Conservation (phyloP, 768 basidiomycete genomes). For the Mrakia gelida region DNA sequence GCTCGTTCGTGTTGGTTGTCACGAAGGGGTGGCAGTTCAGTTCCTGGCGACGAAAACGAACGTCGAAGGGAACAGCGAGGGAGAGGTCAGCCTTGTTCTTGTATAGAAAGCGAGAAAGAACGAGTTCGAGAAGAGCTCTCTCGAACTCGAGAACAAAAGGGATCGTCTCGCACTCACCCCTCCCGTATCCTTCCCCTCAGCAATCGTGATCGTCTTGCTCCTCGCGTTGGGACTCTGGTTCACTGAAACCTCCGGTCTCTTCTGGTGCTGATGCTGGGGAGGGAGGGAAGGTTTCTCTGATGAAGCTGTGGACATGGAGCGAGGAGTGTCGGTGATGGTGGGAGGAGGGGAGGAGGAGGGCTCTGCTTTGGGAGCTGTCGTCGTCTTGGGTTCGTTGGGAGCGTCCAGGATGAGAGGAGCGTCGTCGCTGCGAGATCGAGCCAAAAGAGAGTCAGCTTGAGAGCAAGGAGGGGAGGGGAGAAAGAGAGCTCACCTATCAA, state of each 20-base stretch:
- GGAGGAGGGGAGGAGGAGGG: background rate
- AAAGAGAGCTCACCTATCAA: background rate
- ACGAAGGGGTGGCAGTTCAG: slow-evolving; percentile 60
- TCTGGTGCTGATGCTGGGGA: background rate
- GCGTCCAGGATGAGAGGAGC: background rate
- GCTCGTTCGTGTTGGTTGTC: slow-evolving; percentile 18
- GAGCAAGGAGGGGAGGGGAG: background rate
- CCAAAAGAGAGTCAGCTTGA: background rate
- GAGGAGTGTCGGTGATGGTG: slow-evolving; percentile 5
- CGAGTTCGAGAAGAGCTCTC: no score
- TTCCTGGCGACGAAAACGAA: slow-evolving; percentile 47
- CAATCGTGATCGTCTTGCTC: slow-evolving; percentile 74
- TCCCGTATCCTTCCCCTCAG: slow-evolving; percentile 66
- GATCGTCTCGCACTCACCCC: slow-evolving; percentile 54
- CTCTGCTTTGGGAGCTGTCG: no score
- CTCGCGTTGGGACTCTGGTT: slow-evolving; percentile 56
- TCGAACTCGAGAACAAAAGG: background rate
- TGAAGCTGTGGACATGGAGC: slow-evolving; percentile 3
- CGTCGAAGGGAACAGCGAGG: no score
- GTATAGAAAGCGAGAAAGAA: no score
- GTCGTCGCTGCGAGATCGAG: background rate
- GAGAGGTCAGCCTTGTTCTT: no score
- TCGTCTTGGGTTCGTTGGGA: background rate
- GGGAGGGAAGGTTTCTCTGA: background rate
- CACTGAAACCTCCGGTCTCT: slow-evolving; percentile 8